phyloP scores from a whole-genome alignment of 805 yeast genomes.

The Scheffersomyces stipitis region DNA sequence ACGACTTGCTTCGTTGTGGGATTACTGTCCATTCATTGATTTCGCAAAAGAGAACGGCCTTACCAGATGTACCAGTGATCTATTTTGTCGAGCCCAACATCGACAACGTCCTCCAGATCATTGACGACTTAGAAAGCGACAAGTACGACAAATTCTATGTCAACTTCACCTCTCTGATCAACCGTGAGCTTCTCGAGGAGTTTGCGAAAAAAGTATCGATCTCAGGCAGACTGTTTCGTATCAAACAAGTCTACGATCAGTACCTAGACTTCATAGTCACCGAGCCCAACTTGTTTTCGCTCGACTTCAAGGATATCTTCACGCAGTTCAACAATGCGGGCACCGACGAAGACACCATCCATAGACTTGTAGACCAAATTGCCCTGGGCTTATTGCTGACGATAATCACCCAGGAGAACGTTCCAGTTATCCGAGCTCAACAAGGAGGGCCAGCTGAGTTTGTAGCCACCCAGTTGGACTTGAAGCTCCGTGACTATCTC shows the following conservation, averaged over 20 bases:
- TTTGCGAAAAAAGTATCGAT: conserved; percentile 81
- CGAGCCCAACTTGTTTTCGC: conserved; percentile 85
- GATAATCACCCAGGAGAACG: conserved; percentile 70
- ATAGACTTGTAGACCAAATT: conserved; percentile 61
- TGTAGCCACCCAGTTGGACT: conserved; percentile 84
- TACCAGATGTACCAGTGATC: conserved; percentile 93
- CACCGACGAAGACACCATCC: conserved; percentile 75
- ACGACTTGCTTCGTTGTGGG: conserved; percentile 86
- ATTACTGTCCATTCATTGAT: conserved; percentile 86
- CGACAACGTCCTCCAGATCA: conserved; percentile 67
- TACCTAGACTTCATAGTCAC: conserved; percentile 89
- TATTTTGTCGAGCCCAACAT: conserved; percentile 88
- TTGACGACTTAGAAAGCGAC: conserved; percentile 70
- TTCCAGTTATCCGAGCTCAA: conserved; percentile 90
- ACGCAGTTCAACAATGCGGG: conserved; percentile 66
- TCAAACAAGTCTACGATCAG: conserved; percentile 91
- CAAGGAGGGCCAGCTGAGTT: conserved; percentile 94
- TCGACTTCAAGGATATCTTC: conserved; percentile 68
- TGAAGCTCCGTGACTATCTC: conserved; percentile 80
- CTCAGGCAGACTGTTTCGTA: conserved; percentile 65
- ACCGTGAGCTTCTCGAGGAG: conserved; percentile 79
- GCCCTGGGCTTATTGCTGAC: conserved; percentile 81
- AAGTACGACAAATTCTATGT: conserved; percentile 78
- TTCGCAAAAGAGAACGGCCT: conserved; percentile 67
- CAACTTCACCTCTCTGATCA: conserved; percentile 81